Percentiles rank a stretch among this genome's conserved stretches.
Evolutionary conservation across 139 green algal genomes (phyloP).

Genomic region (Chlamydomonas schloesseri): DNA sequence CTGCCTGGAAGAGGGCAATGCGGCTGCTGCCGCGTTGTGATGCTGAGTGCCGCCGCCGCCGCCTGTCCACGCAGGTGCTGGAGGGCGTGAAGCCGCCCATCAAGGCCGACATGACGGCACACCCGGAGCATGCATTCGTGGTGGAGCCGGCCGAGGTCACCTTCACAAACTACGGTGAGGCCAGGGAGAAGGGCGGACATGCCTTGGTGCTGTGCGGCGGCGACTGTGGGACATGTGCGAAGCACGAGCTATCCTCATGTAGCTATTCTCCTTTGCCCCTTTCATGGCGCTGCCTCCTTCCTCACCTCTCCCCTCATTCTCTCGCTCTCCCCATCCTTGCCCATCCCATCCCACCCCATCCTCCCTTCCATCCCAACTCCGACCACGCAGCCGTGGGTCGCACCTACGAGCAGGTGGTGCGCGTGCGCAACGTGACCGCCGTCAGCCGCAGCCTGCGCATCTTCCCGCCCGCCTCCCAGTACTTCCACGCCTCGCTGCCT

Average conservation of each 20-base stretch:
- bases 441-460: slow-evolving; percentile 60
- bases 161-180: slow-evolving; percentile 66
- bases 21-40: too few species aligned
- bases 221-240: too few species aligned
- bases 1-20: too few species aligned
- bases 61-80: background rate
- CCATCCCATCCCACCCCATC: background rate
- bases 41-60: too few species aligned
- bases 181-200: too few species aligned
- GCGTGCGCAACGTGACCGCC: slow-evolving; percentile 69
- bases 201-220: too few species aligned
- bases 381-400: slow-evolving; percentile 23
- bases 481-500: slow-evolving; percentile 73
- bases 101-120: slow-evolving; percentile 58
- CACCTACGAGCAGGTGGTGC: slow-evolving; percentile 59
- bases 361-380: too few species aligned
- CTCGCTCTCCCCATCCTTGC: background rate
- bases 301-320: background rate
- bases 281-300: too few species aligned
- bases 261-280: too few species aligned
- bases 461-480: slow-evolving; percentile 69
- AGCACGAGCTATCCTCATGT: too few species aligned
- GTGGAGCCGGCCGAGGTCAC: slow-evolving; percentile 65
- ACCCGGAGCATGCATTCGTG: slow-evolving; percentile 51
- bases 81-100: slow-evolving; percentile 44